Base-by-base conservation (phyloP, 305 asterid genomes). In the Lippia alba region DNA sequence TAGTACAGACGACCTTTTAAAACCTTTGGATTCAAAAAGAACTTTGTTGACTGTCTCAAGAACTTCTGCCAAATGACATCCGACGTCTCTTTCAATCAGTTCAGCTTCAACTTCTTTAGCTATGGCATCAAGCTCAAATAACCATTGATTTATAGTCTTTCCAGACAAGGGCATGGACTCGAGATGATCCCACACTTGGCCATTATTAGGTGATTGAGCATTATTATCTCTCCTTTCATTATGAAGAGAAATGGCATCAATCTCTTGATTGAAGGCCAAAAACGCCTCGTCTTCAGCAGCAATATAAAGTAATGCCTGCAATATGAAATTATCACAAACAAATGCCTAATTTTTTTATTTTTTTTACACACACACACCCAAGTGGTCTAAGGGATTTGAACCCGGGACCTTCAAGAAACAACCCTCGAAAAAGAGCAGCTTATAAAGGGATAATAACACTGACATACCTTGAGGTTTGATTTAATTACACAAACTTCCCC, bases 51-150 rank as follows among this genome's bases (percentile, higher is more conserved):
- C 97, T 1, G 97, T 96, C 61, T 87, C 97, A 74, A 93, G 56
- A 78, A 91, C 94, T 83, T 91, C 92, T 11, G 76, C 86, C 75
- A 89, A 72, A 75, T 91, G 77, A 36, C 96, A 91, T 70, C 96
- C 98, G 40, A 91, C 89, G 39, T 93, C 96, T 75, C 96, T 85
- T 39, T 88, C 75, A 54, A 87, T 92, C 32, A 93, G 81, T 81
- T 89, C 98, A 0, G 92, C 97, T 81, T 89, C 94, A 49, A 91
- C 97, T 85, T 93, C 98, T 79, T 80, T 86, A 0, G 96, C 93
- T 74, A 93, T 87, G 72, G 67, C 75, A 71, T 89, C 96, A 66
- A 93, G 76, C 84, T 91, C 98, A 15, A 64, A 75, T 83, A 93
- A 65, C 98, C 98, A 93, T 73, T 80, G 91, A 12, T 79, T 77